Conservation (phyloP, 768 basidiomycete genomes). For the Pulveroboletus sp. region DNA sequence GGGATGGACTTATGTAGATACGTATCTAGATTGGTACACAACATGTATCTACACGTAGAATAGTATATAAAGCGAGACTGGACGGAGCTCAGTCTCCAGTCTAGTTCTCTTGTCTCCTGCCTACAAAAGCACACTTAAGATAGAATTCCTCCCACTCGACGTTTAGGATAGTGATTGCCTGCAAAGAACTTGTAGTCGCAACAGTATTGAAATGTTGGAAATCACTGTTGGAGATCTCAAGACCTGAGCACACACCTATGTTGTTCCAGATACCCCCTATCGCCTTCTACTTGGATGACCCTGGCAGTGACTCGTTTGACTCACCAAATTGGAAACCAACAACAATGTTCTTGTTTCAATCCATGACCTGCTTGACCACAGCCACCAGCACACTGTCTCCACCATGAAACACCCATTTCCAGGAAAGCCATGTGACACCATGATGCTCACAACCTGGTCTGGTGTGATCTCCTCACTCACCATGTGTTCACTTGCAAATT, state of each 20-base stretch:
- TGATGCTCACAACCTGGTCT: no score
- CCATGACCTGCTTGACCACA: not conserved
- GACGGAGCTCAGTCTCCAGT: no score
- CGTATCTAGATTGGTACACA: no score
- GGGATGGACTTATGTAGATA: no score
- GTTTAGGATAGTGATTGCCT: no score
- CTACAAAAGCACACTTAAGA: no score
- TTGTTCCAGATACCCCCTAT: conserved; percentile 19
- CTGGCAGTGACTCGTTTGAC: conserved; percentile 19
- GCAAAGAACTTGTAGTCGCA: no score
- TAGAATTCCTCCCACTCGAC: no score
- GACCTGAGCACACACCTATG: conserved; percentile 23
- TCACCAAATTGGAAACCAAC: conserved; percentile 8
- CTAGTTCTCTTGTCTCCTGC: no score
- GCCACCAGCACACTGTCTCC: not conserved
- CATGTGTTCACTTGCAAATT: not conserved
- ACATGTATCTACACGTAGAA: no score
- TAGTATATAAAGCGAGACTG: no score
- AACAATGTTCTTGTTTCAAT: not conserved
- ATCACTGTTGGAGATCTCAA: conserved; percentile 15
- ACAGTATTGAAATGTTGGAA: conserved; percentile 7
- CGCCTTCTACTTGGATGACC: conserved; percentile 15
- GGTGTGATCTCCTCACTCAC: not conserved
- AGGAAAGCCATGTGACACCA: no score
- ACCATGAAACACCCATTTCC: not conserved